Base-by-base conservation (phyloP, 2,329 filamentous ascomycete species). In the Chaetomiaceae sp. region DNA sequence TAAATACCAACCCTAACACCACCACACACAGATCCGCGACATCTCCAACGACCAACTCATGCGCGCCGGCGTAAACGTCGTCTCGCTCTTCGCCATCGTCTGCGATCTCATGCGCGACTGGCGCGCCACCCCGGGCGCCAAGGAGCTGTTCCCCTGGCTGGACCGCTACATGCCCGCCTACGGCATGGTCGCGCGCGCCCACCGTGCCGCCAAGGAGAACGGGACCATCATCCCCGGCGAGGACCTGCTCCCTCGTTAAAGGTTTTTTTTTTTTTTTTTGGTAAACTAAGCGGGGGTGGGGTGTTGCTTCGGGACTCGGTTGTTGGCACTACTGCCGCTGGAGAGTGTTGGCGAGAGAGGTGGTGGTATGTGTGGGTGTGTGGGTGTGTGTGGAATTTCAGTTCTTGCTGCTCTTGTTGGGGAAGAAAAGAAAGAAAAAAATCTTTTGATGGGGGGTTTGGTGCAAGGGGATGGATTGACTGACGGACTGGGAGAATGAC, bases 91-190 rank as follows among this genome's bases (percentile, higher is more conserved):
- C 61, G 75, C 75, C 23, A 84, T 89, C 55, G 72, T 84, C 14
- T 79, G 78, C 62, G 85, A 88, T 60, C 69, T 89, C 49, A 87
- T 88, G 84, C 75, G 85, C 30, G 85, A 88, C 65, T 88, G 85
- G 85, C 74, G 84, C 41, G 71, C 73, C 57, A 71, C 65, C 0
- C 76, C 77, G 8, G 81, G 80, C 32, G 70, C 77, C 23, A 62
- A 66, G 29, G 74, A 84, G 69, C 66, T 89, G 4, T 69, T 87
- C 54, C 82, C 85, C 11, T 85, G 76, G 67, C 69, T 89, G 46
- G 82, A 86, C 65, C 72, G 73, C 69, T 86, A 85, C 63, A 73
- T 80, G 64, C 84, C 85, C 2, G 79, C 76, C 25, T 88, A 87
- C 65, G 84, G 81, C 1, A 75, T 79, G 64, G 65, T 87, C 71